Conservation (phyloP, 108 stramenopile genomes). For the Cyclostephanos tholiformis region DNA sequence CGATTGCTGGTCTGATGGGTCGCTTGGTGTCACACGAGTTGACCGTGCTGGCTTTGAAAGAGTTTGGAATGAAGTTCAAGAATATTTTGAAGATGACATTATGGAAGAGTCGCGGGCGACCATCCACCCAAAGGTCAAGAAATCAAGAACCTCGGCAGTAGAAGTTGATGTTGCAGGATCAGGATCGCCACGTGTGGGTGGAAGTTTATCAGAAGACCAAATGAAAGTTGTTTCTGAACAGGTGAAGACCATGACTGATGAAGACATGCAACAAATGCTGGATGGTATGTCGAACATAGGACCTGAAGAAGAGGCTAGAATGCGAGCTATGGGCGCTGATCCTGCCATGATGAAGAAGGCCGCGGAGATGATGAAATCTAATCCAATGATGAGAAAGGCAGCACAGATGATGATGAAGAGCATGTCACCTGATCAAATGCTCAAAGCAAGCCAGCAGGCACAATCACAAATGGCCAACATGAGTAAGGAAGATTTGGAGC, state of each 20-base stretch:
- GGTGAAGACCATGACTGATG: constrained; percentile 68
- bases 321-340: constrained; percentile 77
- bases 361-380: constrained; percentile 65
- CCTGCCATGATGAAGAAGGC: constrained; percentile 68
- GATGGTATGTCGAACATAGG: constrained; percentile 63
- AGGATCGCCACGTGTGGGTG: constrained; percentile 47
- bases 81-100: constrained; percentile 74
- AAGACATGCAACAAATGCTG: constrained; percentile 62
- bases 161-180: constrained; percentile 12
- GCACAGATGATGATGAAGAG: constrained; percentile 73
- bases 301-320: constrained; percentile 70
- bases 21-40: constrained; percentile 61
- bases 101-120: constrained; percentile 61
- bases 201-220: constrained; percentile 50
- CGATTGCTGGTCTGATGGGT: constrained; percentile 75
- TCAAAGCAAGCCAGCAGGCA: constrained; percentile 65
- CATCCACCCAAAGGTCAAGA: constrained; percentile 40
- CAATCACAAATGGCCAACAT: constrained; percentile 70
- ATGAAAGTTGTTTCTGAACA: constrained; percentile 54
- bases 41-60: constrained; percentile 72
- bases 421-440: constrained; percentile 68
- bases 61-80: constrained; percentile 81
- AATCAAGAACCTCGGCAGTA: constrained; percentile 23
- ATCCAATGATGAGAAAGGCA: constrained; percentile 73
- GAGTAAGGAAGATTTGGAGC: constrained; percentile 59